Evolutionary conservation across 1,284 basidiomycete genomes (phyloP), one percentile per base, ranked within the genome.

Genomic region (Grifola frondosa): DNA sequence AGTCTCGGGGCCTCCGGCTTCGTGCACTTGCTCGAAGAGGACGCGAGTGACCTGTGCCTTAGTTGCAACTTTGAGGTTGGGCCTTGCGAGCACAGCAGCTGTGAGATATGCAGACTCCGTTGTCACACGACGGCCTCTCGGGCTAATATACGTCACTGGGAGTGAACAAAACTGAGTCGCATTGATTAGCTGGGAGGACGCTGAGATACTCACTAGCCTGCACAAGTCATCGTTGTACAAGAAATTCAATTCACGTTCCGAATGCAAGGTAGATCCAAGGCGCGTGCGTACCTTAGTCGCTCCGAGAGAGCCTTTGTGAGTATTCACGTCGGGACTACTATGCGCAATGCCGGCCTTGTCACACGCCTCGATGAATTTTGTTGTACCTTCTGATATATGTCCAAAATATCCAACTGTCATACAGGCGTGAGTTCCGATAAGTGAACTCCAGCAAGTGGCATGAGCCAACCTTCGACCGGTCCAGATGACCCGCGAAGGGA

Each of bases 41-140:
- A 87, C 63, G 20, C 69, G 72, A 8, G 77, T 80, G 11, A 75
- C 80, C 13, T 70, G 69, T 1, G 80, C 75, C 30, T 73, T 65
- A 8, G 74, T 72, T 1, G 71, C 70, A 21, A 88, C 74, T 22
- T 69, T 81, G 22, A 88, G 67, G 53, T 88, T 87, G 13, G 73
- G 72, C 29, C 84, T 71, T 3, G 70, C 66, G 7, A 86, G 68
- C 2, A 84, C 83, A 0, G 76, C 68, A 1, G 73, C 63, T 0
- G 82, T 84, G 20, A 88, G 69, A 54, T 88, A 88, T 0, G 79
- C 80, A 1, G 73, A 65, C 54, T 86, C 81, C 0, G 80, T 73
- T 1, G 81, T 78, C 2, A 80, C 79, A 1, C 84, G 77, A 43
- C 63, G 60, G 25, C 69, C 69, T 7, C 65, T 68, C 15, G 67